phyloP scores from a whole-genome alignment of 257 asterid species.

The Perilla frutescens region DNA sequence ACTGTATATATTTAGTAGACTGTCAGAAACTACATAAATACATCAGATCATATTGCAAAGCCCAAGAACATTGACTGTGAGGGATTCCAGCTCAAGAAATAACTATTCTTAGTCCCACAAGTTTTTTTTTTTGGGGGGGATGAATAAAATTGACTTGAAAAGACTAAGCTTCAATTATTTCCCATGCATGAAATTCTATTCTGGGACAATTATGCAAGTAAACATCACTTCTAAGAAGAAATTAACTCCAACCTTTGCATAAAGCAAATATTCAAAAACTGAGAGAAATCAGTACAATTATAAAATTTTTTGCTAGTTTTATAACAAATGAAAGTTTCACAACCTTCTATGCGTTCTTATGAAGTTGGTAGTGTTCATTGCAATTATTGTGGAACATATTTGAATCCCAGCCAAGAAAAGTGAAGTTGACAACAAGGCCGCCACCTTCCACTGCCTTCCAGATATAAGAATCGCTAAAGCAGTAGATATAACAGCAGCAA shows the following conservation, averaged over 20 bases:
- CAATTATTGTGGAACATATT: slow-evolving; percentile 61
- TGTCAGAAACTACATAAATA: slow-evolving; percentile 42
- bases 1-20: slow-evolving; percentile 35
- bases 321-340: slow-evolving; percentile 35
- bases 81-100: background rate
- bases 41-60: slow-evolving; percentile 3
- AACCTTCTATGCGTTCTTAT: slow-evolving; percentile 88
- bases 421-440: slow-evolving; percentile 59
- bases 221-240: background rate
- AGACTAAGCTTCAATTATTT: background rate
- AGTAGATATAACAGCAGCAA: slow-evolving; percentile 63
- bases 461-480: slow-evolving; percentile 75
- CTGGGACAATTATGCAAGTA: background rate
- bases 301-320: background rate
- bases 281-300: slow-evolving; percentile 14
- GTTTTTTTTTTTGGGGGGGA: background rate
- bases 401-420: slow-evolving; percentile 72
- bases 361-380: slow-evolving; percentile 80
- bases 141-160: background rate
- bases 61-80: background rate
- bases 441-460: slow-evolving; percentile 83
- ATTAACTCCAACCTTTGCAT: background rate
- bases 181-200: background rate
- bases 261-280: slow-evolving; percentile 6
- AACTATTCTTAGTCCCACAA: background rate